A percentile compares a stretch with the other conserved stretches of the same genome.
Evolutionary conservation across 768 basidiomycete species (phyloP).

Genomic region (Kwoniella pini): DNA sequence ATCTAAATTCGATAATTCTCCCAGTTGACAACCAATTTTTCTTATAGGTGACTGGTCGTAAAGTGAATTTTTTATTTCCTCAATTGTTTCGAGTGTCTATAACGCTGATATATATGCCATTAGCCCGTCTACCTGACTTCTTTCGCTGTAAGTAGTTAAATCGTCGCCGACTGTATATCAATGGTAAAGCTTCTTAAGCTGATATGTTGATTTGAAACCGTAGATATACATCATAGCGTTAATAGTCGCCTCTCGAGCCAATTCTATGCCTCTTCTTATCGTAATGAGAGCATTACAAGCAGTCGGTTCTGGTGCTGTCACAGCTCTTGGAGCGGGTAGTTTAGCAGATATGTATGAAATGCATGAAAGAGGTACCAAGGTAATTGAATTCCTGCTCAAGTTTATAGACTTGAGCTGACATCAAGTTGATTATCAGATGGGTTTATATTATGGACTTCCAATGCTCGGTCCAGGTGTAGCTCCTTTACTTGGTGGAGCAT

Average conservation of each 20-base stretch:
- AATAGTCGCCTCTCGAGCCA: slow-evolving; percentile 44
- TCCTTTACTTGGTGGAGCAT: slow-evolving; percentile 40
- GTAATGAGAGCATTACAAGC: slow-evolving; percentile 51
- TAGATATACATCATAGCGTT: slow-evolving; percentile 52
- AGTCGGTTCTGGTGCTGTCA: slow-evolving; percentile 48
- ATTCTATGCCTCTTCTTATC: slow-evolving; percentile 51
- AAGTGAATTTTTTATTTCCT: slow-evolving; percentile 33
- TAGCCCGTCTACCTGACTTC: slow-evolving; percentile 49
- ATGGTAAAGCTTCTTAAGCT: no score
- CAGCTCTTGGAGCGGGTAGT: slow-evolving; percentile 51
- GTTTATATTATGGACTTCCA: slow-evolving; percentile 59
- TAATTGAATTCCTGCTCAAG: slow-evolving; percentile 17
- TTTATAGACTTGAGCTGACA: slow-evolving; percentile 12
- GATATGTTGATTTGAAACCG: not conserved
- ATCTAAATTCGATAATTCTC: no score
- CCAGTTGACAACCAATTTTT: slow-evolving; percentile 10
- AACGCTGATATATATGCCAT: no score
- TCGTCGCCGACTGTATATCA: no score
- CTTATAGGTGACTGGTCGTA: slow-evolving; percentile 40
- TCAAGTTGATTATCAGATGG: slow-evolving; percentile 26
- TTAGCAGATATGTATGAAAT: slow-evolving; percentile 55
- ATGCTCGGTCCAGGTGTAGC: slow-evolving; percentile 61
- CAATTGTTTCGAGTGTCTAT: no score
- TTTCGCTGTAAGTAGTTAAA: slow-evolving; percentile 50
- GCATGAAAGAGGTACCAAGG: slow-evolving; percentile 51